Percentiles rank a stretch among this genome's conserved stretches.
These are phyloP conservation scores for Cavenderia fasciculata DNA, from an alignment of 78 protist species.

Conservation along the genomic window DNA sequence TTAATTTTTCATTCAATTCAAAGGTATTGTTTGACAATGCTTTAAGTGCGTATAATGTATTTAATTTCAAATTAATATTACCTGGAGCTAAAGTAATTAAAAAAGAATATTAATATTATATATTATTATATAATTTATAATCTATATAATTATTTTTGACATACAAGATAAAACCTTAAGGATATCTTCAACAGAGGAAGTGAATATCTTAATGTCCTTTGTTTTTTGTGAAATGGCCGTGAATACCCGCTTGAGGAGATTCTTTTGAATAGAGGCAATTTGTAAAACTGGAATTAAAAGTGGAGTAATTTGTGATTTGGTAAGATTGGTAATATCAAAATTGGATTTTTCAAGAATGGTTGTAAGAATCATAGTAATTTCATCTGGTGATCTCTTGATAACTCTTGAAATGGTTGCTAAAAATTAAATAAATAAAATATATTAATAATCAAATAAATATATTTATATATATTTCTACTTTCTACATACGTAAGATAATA, in stretches of 20 bases:
- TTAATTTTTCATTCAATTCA: background rate
- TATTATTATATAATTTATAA: no score
- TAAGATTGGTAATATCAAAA: conserved; percentile 25
- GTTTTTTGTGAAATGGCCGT: background rate
- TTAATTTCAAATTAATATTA: conserved; percentile 18
- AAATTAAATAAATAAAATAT: background rate
- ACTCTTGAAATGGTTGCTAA: conserved; percentile 35
- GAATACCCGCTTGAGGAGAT: conserved; percentile 14
- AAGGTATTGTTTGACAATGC: background rate
- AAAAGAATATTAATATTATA: background rate
- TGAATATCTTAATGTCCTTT: background rate
- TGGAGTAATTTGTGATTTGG: conserved; percentile 27
- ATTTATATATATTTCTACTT: background rate
- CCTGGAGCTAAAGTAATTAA: conserved; percentile 5
- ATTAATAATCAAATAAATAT: background rate
- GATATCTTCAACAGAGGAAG: conserved; percentile 32
- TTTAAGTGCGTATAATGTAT: background rate
- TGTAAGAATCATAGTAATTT: background rate
- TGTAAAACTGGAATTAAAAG: conserved; percentile 25
- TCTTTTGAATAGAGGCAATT: background rate
- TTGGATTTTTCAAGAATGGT: conserved; percentile 17
- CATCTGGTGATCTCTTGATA: conserved; percentile 62
- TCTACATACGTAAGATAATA: background rate
- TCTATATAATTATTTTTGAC: background rate
- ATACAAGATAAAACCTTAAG: conserved; percentile 1